phyloP scores from a whole-genome alignment of 2,329 filamentous ascomycete species.

The Mycocentrospora acerina region DNA sequence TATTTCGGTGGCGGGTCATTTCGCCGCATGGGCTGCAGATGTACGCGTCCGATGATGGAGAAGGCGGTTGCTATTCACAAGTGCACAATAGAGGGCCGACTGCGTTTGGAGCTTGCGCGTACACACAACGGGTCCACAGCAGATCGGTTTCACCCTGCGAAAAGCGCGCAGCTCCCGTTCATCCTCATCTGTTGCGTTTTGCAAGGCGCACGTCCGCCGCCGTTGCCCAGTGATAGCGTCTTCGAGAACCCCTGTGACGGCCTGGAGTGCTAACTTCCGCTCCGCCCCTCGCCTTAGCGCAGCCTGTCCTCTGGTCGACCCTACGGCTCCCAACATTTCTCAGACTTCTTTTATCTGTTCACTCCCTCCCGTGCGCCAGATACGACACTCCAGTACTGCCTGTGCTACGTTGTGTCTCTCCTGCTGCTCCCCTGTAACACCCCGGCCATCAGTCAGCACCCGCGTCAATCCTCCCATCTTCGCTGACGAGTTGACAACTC shows the following conservation, averaged over 20 bases:
- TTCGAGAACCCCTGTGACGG: constrained; percentile 15
- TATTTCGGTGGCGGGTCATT: constrained; percentile 8
- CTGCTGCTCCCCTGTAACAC: constrained; percentile 13
- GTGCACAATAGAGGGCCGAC: background rate
- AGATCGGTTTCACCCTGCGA: constrained; percentile 36
- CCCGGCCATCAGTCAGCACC: constrained; percentile 23
- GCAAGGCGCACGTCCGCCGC: constrained; percentile 12
- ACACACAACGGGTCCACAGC: constrained; percentile 24
- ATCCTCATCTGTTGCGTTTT: constrained; percentile 18
- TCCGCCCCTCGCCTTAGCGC: constrained; percentile 34
- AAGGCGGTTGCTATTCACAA: too few species aligned
- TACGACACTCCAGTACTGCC: constrained; percentile 28
- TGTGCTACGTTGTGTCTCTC: constrained; percentile 26
- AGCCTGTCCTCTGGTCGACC: constrained; percentile 24
- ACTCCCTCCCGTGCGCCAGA: constrained; percentile 23
- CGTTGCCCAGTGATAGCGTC: constrained; percentile 15
- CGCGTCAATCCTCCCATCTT: constrained; percentile 24
- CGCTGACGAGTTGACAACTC: constrained; percentile 12
- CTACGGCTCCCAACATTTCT: constrained; percentile 25
- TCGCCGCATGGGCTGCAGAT: constrained; percentile 9
- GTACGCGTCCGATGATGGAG: too few species aligned
- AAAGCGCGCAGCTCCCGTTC: constrained; percentile 18
- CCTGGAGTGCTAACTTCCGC: constrained; percentile 26
- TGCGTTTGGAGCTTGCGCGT: constrained; percentile 33
- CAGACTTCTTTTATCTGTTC: constrained; percentile 25